Conservation (phyloP, 2,329 filamentous ascomycete genomes). For the Calonectria henricotiae region DNA sequence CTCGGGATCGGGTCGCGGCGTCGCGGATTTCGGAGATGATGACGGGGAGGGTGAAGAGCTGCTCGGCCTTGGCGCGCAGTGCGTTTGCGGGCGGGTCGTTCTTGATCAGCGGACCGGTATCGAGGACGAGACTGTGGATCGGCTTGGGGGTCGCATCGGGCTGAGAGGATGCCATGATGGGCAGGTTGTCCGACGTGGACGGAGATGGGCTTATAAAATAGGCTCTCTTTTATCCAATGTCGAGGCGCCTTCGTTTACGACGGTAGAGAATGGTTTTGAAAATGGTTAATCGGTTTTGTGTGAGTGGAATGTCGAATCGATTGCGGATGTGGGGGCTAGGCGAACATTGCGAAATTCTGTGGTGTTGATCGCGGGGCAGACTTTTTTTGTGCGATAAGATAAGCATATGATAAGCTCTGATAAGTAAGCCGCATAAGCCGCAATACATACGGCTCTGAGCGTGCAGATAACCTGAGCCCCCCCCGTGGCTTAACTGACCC, state of each 20-base stretch:
- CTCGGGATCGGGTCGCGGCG: constrained; percentile 82
- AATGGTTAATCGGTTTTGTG: constrained; percentile 19
- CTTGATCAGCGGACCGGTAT: constrained; percentile 93
- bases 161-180: constrained; percentile 47
- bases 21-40: constrained; percentile 93
- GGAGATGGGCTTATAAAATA: neutral
- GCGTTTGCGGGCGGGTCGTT: constrained; percentile 91
- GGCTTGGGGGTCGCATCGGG: constrained; percentile 68
- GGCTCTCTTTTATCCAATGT: constrained; percentile 13
- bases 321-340: constrained; percentile 39
- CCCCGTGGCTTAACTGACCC: too few relatives aligned
- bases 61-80: constrained; percentile 83
- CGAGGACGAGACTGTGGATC: constrained; percentile 88
- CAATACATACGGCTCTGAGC: too few relatives aligned
- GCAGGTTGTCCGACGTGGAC: neutral
- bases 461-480: too few relatives aligned
- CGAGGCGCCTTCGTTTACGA: neutral
- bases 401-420: constrained; percentile 30
- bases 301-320: constrained; percentile 16
- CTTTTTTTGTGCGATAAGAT: constrained; percentile 45
- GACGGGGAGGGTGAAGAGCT: constrained; percentile 86
- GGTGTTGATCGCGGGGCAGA: constrained; percentile 51
- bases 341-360: constrained; percentile 45
- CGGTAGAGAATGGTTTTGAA: neutral
- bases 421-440: neutral